Evolutionary conservation across 495 filamentous ascomycete species (phyloP).

Genomic region (Xylaria telfairii): DNA sequence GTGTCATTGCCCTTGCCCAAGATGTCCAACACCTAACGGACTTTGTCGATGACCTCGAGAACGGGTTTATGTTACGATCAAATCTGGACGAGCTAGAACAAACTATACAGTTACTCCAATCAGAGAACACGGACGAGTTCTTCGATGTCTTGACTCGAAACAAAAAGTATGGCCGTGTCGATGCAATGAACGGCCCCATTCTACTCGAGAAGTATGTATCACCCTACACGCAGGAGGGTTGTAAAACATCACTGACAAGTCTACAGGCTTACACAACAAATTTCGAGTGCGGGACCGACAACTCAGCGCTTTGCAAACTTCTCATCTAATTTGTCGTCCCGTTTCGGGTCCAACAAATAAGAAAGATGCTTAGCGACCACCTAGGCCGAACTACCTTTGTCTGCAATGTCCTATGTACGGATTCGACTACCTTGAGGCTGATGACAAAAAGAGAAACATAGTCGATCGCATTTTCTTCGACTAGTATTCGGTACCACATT

Average conservation of each 20-base stretch:
- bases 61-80: conserved; percentile 76
- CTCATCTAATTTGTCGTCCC: conserved; percentile 68
- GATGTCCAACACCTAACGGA: conserved; percentile 82
- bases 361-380: not conserved
- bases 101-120: conserved; percentile 82
- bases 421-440: not conserved
- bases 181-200: conserved; percentile 82
- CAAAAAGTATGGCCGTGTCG: conserved; percentile 92
- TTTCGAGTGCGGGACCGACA: conserved; percentile 62
- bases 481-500: not conserved
- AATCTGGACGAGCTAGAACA: conserved; percentile 93
- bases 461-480: conserved; percentile 30
- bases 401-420: not conserved
- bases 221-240: not conserved
- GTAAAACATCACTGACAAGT: conserved; percentile 44
- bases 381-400: not conserved
- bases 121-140: conserved; percentile 90
- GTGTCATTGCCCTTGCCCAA: conserved; percentile 76
- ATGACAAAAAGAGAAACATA: conserved; percentile 21
- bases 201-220: conserved; percentile 82
- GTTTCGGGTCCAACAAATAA: conserved; percentile 70
- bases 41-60: conserved; percentile 84
- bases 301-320: conserved; percentile 70
- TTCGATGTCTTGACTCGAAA: conserved; percentile 87
- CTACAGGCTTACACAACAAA: conserved; percentile 65